Conservation (phyloP, 192 early-diverging fungal species). For the Dispira simplex region DNA sequence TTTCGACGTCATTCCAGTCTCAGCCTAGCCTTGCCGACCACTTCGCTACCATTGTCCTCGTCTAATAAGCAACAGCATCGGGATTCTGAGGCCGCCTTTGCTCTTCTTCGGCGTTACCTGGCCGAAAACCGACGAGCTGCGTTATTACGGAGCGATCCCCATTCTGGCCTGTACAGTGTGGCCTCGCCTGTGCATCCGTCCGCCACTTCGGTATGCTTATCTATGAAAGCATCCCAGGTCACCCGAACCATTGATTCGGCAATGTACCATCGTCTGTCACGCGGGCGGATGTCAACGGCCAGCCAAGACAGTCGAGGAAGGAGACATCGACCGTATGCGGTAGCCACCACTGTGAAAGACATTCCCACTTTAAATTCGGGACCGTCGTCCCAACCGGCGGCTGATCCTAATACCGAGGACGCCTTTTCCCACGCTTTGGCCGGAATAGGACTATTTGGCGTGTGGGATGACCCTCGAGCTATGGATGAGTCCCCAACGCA, state of each 20-base stretch:
- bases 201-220: background rate
- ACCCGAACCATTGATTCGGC: background rate
- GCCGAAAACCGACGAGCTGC: conserved; percentile 7
- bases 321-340: too few relatives aligned
- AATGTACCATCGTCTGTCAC: background rate
- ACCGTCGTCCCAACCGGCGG: background rate
- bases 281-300: background rate
- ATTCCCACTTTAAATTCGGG: background rate
- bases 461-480: background rate
- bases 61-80: background rate
- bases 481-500: background rate
- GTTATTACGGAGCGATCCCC: background rate
- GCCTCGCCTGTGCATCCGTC: background rate
- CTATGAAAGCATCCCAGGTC: background rate
- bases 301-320: background rate
- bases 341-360: background rate
- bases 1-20: background rate
- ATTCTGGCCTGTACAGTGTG: background rate
- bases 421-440: background rate
- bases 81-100: background rate
- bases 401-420: background rate
- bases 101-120: conserved; percentile 3
- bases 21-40: background rate
- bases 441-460: background rate
- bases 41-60: background rate